phyloP scores from a whole-genome alignment of 495 filamentous ascomycete genomes.

The Rostrohypoxylon terebratum region DNA sequence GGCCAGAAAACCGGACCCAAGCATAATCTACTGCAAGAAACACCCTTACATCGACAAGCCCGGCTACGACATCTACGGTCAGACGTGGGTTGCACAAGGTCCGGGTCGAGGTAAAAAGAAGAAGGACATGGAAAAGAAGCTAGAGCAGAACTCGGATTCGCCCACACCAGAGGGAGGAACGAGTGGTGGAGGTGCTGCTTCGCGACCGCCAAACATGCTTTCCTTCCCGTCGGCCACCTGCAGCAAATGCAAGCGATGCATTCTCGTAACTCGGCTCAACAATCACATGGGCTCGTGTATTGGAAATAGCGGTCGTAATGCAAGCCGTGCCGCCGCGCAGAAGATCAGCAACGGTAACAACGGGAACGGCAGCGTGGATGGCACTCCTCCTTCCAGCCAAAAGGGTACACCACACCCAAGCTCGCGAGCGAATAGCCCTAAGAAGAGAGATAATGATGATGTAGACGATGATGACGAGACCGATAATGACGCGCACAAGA shows the following conservation, averaged over 20 bases:
- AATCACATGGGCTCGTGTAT: constrained; percentile 87
- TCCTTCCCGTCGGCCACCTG: constrained; percentile 72
- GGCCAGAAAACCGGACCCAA: constrained; percentile 69
- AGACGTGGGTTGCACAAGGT: constrained; percentile 69
- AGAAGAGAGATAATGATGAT: constrained; percentile 64
- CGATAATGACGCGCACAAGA: constrained; percentile 59
- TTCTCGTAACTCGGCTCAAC: constrained; percentile 67
- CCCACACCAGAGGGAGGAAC: constrained; percentile 58
- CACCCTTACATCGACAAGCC: constrained; percentile 78
- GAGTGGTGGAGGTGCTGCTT: constrained; percentile 53
- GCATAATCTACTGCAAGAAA: constrained; percentile 78
- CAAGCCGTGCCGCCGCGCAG: constrained; percentile 67
- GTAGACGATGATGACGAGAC: constrained; percentile 64
- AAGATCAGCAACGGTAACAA: constrained; percentile 67
- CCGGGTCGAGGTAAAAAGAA: constrained; percentile 70
- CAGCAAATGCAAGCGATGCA: constrained; percentile 66
- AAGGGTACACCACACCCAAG: constrained; percentile 69
- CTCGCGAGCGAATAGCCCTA: constrained; percentile 59
- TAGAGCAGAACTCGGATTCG: constrained; percentile 62
- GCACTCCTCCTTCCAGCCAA: constrained; percentile 68
- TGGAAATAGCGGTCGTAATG: constrained; percentile 76
- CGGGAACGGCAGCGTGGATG: constrained; percentile 60
- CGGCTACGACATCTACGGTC: constrained; percentile 85
- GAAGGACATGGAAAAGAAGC: constrained; percentile 69
- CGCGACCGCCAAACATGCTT: constrained; percentile 63